These are phyloP conservation scores for Aureobasidium subglaciale DNA, from an alignment of 2,329 filamentous ascomycete species.

Conservation along the genomic window DNA sequence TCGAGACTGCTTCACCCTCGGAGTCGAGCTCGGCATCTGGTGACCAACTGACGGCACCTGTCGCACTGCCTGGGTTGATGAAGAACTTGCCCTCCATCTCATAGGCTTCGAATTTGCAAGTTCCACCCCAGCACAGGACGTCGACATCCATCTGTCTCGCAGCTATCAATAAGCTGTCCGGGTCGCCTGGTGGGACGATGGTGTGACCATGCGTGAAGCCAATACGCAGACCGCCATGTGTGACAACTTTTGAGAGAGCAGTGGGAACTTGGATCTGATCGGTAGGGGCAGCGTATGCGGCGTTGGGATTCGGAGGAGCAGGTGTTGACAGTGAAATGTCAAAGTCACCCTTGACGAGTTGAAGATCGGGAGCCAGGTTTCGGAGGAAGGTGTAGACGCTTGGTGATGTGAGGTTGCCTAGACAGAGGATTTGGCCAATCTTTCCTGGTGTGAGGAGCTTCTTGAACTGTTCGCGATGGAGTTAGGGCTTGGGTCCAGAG, in stretches of 20 bases:
- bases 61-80: conserved; percentile 62
- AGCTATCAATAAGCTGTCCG: conserved; percentile 59
- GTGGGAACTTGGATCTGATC: conserved; percentile 29
- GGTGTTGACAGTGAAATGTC: conserved; percentile 60
- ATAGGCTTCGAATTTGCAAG: conserved; percentile 63
- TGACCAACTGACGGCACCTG: conserved; percentile 56
- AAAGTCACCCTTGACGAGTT: conserved; percentile 64
- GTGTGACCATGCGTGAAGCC: conserved; percentile 66
- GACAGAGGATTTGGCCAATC: conserved; percentile 51
- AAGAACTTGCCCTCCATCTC: conserved; percentile 68
- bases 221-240: conserved; percentile 60
- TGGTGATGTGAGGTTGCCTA: conserved; percentile 52
- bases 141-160: conserved; percentile 67
- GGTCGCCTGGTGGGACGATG: conserved; percentile 62
- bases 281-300: conserved; percentile 15
- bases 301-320: conserved; percentile 18
- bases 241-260: conserved; percentile 61
- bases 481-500: not conserved
- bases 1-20: conserved; percentile 56
- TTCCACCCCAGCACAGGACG: conserved; percentile 62
- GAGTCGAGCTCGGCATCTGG: conserved; percentile 30
- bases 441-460: conserved; percentile 53
- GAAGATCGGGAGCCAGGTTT: conserved; percentile 52
- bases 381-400: conserved; percentile 52
- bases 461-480: conserved; percentile 35